Evolutionary conservation across 768 basidiomycete species (phyloP), one percentile per base, ranked within the genome.

Genomic region (Termitomyces sp.): DNA sequence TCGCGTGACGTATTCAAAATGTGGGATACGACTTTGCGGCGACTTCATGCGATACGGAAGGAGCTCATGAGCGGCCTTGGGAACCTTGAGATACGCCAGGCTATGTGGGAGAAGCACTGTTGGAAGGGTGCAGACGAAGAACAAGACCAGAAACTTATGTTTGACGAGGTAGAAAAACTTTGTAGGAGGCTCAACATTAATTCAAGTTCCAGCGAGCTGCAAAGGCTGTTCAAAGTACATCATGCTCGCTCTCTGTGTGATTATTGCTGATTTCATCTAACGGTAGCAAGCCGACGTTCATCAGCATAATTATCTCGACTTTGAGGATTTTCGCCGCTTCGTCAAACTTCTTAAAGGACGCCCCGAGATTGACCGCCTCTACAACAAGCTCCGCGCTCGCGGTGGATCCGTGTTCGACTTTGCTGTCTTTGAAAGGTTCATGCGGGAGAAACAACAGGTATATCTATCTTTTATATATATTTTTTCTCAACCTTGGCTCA

Each of bases 341-440:
- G 90, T 97, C 62, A 92, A 89, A 69, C 72, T 88, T 18, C 79
- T 97, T 56, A 95, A 95, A 67, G 77, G 80, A 2, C 82, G 96
- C 14, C 87, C 90, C 0, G 96, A 98, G 60, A 73, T 98, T 6
- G 84, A 88, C 42, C 67, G 76, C 1, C 66, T 96, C 18, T 87
- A 86, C 72, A 75, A 76, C 61, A 73, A 75, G 49, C 67, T 81
- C 8, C 63, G 68, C 18, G 65, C 65, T 5, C 53, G 60, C 8
- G 70, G 69, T 41, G 67, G 64, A 2, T 76, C 70, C 2, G 49
- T 62, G 6, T 77, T 82, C 47, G 72, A 79, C 63, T 75, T 74
- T 49, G 48, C 55, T 1, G 74, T 73, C 0, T 83, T 83, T 55
- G 71, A 75, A 55, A 66, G 57, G 14, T 82, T 83, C 61, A 77